These are phyloP conservation scores for Tricholoma sp. DNA, from an alignment of 768 basidiomycete species.

Conservation along the genomic window DNA sequence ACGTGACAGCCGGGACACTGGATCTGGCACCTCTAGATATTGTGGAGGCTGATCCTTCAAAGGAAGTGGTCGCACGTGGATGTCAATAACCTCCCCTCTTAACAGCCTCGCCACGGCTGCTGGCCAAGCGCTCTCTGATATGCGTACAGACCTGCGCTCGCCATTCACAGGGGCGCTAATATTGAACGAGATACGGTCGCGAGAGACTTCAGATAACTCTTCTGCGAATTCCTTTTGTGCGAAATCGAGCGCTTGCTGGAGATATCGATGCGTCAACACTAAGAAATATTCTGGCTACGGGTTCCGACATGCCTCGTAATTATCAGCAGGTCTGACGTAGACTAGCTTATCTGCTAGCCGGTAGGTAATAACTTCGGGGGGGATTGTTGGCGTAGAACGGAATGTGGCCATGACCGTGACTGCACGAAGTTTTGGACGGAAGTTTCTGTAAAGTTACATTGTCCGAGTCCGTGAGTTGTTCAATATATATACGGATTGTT, in stretches of 20 bases:
- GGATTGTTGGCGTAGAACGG: conserved; percentile 18
- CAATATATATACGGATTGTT: no score
- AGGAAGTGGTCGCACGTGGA: conserved; percentile 32
- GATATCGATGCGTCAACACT: neutral
- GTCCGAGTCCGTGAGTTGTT: no score
- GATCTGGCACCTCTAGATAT: conserved; percentile 35
- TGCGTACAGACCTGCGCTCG: conserved; percentile 35
- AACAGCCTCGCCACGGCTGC: conserved; percentile 34
- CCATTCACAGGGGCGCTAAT: conserved; percentile 29
- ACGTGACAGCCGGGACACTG: conserved; percentile 13
- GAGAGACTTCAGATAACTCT: conserved; percentile 31
- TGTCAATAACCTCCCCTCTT: conserved; percentile 44
- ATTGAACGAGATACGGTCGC: conserved; percentile 41
- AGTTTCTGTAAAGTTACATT: neutral
- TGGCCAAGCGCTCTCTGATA: conserved; percentile 49
- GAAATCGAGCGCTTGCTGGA: conserved; percentile 44
- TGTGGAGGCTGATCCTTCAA: conserved; percentile 31
- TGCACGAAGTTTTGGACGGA: neutral
- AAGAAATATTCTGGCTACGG: neutral
- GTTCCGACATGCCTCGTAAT: conserved; percentile 35
- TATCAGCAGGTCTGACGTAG: conserved; percentile 41
- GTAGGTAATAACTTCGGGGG: conserved; percentile 47
- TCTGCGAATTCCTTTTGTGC: conserved; percentile 46
- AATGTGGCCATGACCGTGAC: conserved; percentile 20
- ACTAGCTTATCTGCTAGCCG: conserved; percentile 38